Conservation (phyloP, 805 yeast genomes). For the Ogataea wickerhamii region DNA sequence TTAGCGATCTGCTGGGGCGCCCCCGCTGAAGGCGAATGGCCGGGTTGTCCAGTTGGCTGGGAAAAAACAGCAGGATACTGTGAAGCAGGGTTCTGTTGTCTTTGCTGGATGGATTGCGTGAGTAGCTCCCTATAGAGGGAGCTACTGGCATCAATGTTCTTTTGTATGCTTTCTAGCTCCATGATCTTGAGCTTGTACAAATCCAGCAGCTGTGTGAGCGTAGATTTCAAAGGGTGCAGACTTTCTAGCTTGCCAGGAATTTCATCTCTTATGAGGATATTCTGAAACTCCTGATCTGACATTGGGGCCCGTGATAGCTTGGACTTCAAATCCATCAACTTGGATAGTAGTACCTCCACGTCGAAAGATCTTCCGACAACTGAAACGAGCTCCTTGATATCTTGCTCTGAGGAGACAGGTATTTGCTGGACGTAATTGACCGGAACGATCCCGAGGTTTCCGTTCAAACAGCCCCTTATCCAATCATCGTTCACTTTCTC, state of each 20-base stretch:
- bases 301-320: conserved; percentile 35
- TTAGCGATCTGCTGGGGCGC: neutral
- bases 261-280: conserved; percentile 50
- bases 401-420: conserved; percentile 60
- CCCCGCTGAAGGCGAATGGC: neutral
- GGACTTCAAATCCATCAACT: conserved; percentile 38
- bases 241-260: conserved; percentile 71
- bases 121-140: conserved; percentile 61
- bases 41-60: neutral
- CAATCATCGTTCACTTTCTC: conserved; percentile 90
- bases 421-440: conserved; percentile 84
- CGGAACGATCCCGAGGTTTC: conserved; percentile 86
- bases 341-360: conserved; percentile 65
- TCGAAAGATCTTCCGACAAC: conserved; percentile 53
- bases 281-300: conserved; percentile 32
- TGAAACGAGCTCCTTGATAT: conserved; percentile 46
- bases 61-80: conserved; percentile 5
- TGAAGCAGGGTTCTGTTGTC: conserved; percentile 12
- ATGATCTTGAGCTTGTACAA: conserved; percentile 73
- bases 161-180: conserved; percentile 69
- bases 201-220: conserved; percentile 70
- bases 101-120: conserved; percentile 2
- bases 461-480: conserved; percentile 88
- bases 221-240: conserved; percentile 68
- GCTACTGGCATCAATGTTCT: conserved; percentile 66